A percentile compares a stretch with the other conserved stretches of the same genome.
These are phyloP conservation scores for Boletus pseudopeckii DNA, from an alignment of 768 basidiomycete species.

Conservation along the genomic window DNA sequence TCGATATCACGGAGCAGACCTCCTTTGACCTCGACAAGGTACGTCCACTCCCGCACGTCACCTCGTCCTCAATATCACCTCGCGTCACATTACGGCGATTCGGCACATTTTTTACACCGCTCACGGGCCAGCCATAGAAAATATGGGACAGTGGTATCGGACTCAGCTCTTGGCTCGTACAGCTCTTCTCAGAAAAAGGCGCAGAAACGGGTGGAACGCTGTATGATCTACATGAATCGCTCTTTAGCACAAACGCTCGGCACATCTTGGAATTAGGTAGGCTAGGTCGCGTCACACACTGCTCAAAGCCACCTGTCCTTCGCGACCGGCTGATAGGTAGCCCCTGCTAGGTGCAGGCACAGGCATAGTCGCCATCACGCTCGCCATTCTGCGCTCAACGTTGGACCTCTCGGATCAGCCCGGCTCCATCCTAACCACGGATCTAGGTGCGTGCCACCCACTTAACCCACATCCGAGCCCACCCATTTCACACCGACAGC, in stretches of 20 bases:
- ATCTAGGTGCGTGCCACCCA: conserved; percentile 54
- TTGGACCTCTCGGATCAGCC: conserved; percentile 16
- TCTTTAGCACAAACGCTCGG: conserved; percentile 41
- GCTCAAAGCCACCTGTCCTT: neutral
- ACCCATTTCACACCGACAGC: conserved; percentile 41
- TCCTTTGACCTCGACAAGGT: conserved; percentile 95
- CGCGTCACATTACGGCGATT: neutral
- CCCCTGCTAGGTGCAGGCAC: conserved; percentile 70
- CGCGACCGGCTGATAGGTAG: neutral
- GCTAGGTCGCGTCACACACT: neutral
- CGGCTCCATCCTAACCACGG: conserved; percentile 56
- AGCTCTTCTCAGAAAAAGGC: conserved; percentile 23
- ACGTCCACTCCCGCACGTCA: conserved; percentile 11
- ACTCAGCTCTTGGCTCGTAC: conserved; percentile 72
- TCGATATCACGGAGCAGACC: conserved; percentile 73
- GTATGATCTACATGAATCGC: conserved; percentile 27
- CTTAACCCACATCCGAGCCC: neutral
- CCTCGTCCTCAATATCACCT: neutral
- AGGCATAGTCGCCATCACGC: conserved; percentile 70
- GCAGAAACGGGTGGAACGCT: neutral
- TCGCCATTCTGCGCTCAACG: conserved; percentile 54
- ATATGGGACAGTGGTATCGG: conserved; percentile 95
- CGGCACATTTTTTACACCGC: neutral
- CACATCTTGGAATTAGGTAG: conserved; percentile 70
- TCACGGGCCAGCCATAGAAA: conserved; percentile 56